Percentiles rank a stretch among this genome's conserved stretches.
Conservation (phyloP, 208 protist genomes). For the Endotrypanum monterogeii region DNA sequence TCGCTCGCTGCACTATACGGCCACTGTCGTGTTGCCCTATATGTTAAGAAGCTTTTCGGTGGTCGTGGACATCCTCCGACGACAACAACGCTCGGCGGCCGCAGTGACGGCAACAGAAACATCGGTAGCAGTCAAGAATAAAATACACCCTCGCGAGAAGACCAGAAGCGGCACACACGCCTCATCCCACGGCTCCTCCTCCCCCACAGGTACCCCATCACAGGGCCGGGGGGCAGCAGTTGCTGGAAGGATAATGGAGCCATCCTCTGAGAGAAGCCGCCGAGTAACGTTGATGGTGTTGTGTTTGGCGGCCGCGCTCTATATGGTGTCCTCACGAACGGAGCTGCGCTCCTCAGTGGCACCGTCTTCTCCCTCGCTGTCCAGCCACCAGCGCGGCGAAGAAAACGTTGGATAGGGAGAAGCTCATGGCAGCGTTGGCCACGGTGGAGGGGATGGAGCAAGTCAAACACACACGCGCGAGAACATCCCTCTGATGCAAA, state of each 20-base stretch:
- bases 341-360: not conserved
- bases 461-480: not conserved
- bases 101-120: not conserved
- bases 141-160: too few species aligned
- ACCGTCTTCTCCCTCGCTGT: not conserved
- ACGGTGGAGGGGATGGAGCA: not conserved
- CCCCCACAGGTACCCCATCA: not conserved
- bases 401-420: not conserved
- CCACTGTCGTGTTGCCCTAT: slow-evolving; percentile 17
- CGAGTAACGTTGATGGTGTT: slow-evolving; percentile 15
- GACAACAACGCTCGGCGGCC: slow-evolving; percentile 5
- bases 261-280: slow-evolving; percentile 10
- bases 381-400: not conserved
- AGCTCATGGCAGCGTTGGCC: slow-evolving; percentile 15
- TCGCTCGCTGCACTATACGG: slow-evolving; percentile 23
- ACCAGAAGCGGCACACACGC: not conserved
- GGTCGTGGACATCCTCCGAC: slow-evolving; percentile 14
- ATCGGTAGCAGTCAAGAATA: not conserved
- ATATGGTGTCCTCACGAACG: slow-evolving; percentile 10
- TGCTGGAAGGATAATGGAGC: not conserved
- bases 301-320: slow-evolving; percentile 10
- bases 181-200: not conserved
- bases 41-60: slow-evolving; percentile 9
- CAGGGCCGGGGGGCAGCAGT: not conserved
- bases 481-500: not conserved